phyloP scores from a whole-genome alignment of 208 protist species.

The Borovskyia barvae region DNA sequence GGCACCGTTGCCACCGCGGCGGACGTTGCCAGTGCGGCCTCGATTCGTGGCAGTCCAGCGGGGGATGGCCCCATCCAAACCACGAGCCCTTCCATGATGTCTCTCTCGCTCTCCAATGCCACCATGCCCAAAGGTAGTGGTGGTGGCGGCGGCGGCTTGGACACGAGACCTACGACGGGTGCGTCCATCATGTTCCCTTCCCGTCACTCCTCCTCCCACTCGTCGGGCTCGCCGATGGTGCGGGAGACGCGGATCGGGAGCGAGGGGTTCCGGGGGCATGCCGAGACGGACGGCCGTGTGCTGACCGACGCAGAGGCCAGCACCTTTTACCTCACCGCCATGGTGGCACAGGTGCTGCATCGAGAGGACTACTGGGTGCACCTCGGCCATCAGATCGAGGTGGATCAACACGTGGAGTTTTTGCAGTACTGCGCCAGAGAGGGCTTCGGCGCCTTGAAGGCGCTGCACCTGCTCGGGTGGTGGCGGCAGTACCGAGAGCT shows the following conservation, averaged over 20 bases:
- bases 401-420: constrained; percentile 66
- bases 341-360: constrained; percentile 44
- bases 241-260: not conserved
- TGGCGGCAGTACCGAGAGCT: constrained; percentile 24
- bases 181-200: not conserved
- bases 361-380: constrained; percentile 63
- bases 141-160: too few species aligned
- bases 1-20: not conserved
- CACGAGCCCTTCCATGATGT: not conserved
- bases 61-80: not conserved
- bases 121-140: not conserved
- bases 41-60: not conserved
- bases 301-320: constrained; percentile 12
- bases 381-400: constrained; percentile 62
- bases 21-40: not conserved
- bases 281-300: not conserved
- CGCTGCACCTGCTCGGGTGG: constrained; percentile 61
- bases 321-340: constrained; percentile 29
- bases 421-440: constrained; percentile 61
- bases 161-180: not conserved
- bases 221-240: not conserved
- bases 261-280: not conserved
- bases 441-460: constrained; percentile 53
- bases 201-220: not conserved
- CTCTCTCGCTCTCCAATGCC: not conserved